A percentile compares a stretch with the other conserved stretches of the same genome.
Conservation (phyloP, 257 asterid genomes). For the Apocynum venetum region DNA sequence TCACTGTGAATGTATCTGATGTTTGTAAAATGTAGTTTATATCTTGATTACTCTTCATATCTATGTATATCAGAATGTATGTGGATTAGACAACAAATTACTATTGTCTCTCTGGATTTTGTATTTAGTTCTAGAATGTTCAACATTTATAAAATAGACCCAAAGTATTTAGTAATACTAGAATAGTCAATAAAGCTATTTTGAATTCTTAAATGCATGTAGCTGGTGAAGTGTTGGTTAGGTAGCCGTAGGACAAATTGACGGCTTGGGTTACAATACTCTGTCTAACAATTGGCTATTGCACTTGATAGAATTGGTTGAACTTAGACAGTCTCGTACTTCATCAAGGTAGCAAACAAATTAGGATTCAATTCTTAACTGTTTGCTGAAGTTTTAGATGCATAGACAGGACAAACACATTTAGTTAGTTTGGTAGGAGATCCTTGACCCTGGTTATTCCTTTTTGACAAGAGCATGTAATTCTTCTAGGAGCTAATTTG, state of each 20-base stretch:
- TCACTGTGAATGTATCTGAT: background rate
- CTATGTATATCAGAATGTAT: background rate
- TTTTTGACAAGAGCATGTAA: background rate
- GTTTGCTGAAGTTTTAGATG: background rate
- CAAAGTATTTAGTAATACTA: background rate
- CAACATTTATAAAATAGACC: background rate
- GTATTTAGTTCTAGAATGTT: background rate
- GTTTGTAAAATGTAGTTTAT: background rate
- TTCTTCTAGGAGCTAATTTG: background rate
- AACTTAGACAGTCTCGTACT: background rate
- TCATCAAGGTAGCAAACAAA: background rate
- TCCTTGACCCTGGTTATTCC: background rate
- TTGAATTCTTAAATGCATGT: background rate
- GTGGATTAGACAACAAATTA: background rate
- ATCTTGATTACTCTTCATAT: background rate
- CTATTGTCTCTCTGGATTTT: background rate
- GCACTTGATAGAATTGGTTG: constrained; percentile 8
- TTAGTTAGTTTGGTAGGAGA: constrained; percentile 18
- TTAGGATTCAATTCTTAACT: background rate
- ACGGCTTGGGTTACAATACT: background rate
- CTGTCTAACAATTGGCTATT: background rate
- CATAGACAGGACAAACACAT: constrained; percentile 1
- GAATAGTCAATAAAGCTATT: background rate
- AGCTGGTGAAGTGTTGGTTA: background rate
- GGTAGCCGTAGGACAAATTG: background rate